These are phyloP conservation scores for Perkinsus chesapeaki DNA, from an alignment of 169 alveolate species.

Conservation along the genomic window DNA sequence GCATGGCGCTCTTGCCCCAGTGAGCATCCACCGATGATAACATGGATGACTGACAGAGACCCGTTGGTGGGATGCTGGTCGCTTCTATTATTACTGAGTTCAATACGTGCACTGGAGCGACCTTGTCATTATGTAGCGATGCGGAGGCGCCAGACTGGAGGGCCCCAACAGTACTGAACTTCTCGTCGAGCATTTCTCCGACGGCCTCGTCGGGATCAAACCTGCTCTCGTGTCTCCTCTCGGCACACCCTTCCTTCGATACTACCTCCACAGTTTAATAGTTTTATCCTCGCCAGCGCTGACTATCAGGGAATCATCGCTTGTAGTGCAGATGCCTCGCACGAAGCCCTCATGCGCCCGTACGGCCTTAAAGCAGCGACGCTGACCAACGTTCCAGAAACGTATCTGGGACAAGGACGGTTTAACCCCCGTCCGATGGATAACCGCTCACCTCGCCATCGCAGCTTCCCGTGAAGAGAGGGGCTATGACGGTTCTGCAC, in stretches of 20 bases:
- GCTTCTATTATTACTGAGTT: background rate
- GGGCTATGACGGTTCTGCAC: conserved; percentile 53
- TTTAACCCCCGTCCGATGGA: background rate
- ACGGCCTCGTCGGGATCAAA: background rate
- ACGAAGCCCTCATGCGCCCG: conserved; percentile 90
- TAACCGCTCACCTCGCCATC: conserved; percentile 85
- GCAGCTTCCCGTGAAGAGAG: conserved; percentile 85
- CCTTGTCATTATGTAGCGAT: background rate
- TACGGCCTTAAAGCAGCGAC: conserved; percentile 63
- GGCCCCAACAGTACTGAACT: background rate
- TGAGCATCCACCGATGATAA: background rate
- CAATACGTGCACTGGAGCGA: background rate
- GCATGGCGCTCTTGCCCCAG: conserved; percentile 7
- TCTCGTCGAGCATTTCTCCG: background rate
- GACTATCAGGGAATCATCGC: conserved; percentile 21
- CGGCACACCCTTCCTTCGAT: conserved; percentile 14
- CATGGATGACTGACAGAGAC: background rate
- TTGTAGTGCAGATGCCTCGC: conserved; percentile 58
- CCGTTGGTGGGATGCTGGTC: background rate
- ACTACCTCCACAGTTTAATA: conserved; percentile 47
- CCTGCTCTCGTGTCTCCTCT: background rate
- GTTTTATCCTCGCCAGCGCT: conserved; percentile 71
- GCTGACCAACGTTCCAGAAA: conserved; percentile 82
- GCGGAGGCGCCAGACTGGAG: background rate
- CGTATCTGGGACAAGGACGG: background rate